These are phyloP conservation scores for Larix kaempferi DNA, from an alignment of 75 land plant genomes.

Conservation along the genomic window DNA sequence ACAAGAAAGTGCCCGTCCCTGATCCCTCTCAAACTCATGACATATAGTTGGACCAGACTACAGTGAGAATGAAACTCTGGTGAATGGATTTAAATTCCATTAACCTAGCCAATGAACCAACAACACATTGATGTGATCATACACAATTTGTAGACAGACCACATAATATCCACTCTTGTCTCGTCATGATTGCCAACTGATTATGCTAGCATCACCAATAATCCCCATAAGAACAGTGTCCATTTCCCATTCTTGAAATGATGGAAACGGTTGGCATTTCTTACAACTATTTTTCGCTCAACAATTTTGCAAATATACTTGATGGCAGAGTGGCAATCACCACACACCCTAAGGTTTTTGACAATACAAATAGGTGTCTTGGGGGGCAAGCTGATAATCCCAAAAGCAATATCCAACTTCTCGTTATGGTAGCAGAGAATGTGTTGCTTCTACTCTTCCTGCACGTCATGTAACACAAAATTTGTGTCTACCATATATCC, in stretches of 20 bases:
- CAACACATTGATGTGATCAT: too few relatives aligned
- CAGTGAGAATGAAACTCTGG: too few relatives aligned
- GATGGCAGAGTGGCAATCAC: slow-evolving; percentile 21
- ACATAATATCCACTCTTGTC: too few relatives aligned
- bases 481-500: slow-evolving; percentile 16
- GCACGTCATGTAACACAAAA: slow-evolving; percentile 16
- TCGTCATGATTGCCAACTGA: too few relatives aligned
- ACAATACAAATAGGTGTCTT: slow-evolving; percentile 18
- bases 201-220: slow-evolving; percentile 10
- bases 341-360: slow-evolving; percentile 22
- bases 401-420: slow-evolving; percentile 32
- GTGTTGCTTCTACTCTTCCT: neutral
- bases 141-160: too few relatives aligned
- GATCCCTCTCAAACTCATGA: neutral
- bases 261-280: slow-evolving; percentile 27
- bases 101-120: too few relatives aligned
- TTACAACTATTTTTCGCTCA: slow-evolving; percentile 20
- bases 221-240: slow-evolving; percentile 27
- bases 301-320: slow-evolving; percentile 17
- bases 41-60: too few relatives aligned
- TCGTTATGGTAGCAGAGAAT: slow-evolving; percentile 20
- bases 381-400: slow-evolving; percentile 21
- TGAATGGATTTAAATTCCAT: too few relatives aligned
- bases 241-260: slow-evolving; percentile 28
- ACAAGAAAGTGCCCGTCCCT: slow-evolving; percentile 25